Conservation (phyloP, 352 stramenopile genomes). For the Globisporangium cylindrosporum region DNA sequence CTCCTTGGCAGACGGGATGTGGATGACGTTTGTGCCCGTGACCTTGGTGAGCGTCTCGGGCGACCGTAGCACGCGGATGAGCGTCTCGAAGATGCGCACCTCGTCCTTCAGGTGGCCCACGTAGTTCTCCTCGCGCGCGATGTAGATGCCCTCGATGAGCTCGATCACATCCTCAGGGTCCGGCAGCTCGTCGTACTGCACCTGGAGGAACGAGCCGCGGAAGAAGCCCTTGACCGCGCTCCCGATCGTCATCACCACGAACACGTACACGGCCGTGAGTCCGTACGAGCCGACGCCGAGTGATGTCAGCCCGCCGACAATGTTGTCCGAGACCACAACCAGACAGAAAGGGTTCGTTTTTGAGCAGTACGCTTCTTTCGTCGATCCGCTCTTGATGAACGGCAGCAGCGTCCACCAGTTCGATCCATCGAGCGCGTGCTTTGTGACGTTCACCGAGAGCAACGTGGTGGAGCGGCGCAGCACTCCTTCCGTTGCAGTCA, state of each 20-base stretch:
- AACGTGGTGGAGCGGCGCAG: slow-evolving; percentile 49
- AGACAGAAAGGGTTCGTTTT: slow-evolving; percentile 62
- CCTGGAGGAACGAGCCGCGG: slow-evolving; percentile 71
- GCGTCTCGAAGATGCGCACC: slow-evolving; percentile 85
- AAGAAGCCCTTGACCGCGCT: slow-evolving; percentile 82
- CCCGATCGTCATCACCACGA: slow-evolving; percentile 87
- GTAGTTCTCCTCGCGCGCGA: slow-evolving; percentile 77
- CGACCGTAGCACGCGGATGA: slow-evolving; percentile 80
- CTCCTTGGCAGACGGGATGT: slow-evolving; percentile 82
- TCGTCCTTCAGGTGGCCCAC: slow-evolving; percentile 87
- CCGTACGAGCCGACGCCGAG: slow-evolving; percentile 83
- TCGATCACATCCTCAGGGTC: slow-evolving; percentile 83
- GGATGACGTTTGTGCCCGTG: slow-evolving; percentile 81
- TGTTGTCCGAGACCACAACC: slow-evolving; percentile 83
- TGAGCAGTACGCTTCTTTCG: slow-evolving; percentile 43
- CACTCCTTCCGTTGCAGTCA: slow-evolving; percentile 65
- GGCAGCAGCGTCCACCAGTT: slow-evolving; percentile 75
- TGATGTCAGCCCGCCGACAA: slow-evolving; percentile 75
- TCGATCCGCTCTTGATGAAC: slow-evolving; percentile 19
- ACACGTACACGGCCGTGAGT: slow-evolving; percentile 84
- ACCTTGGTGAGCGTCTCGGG: slow-evolving; percentile 84
- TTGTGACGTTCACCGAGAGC: slow-evolving; percentile 53
- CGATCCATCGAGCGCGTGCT: slow-evolving; percentile 46
- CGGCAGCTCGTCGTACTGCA: slow-evolving; percentile 81
- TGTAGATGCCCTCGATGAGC: slow-evolving; percentile 88